Base-by-base conservation (phyloP, 2,329 filamentous ascomycete species). In the Epichloe uncinata region DNA sequence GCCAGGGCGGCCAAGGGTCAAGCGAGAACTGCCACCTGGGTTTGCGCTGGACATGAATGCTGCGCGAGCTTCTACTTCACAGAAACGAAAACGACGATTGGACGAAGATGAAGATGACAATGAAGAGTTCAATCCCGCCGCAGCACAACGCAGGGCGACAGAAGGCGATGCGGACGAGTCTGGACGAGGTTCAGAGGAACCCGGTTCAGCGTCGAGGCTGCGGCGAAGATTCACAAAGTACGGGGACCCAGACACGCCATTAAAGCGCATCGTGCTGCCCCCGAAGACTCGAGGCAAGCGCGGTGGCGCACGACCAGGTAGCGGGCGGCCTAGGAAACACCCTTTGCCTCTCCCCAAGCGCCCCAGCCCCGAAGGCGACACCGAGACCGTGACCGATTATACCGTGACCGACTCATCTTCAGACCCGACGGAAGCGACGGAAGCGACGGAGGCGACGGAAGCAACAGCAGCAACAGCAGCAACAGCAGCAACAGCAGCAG, bases 301-400 rank as follows among this genome's bases (percentile, higher is more conserved):
- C 40, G 66, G 66, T 34, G 66, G 66, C 7, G 66, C 66, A 34
- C 60, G 66, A 43, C 66, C 66, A 5, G 66, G 66, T 11, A 68
- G 66, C 50, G 66, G 66, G 30, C 60, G 66, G 43, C 66, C 66
- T 59, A 65, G 66, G 57, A 68, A 68, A 56, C 64, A 68, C 38
- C 65, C 63, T 34, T 61, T 61, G 30, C 55, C 54, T 33, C 42
- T 43, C 12, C 48, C 53, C 22, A 53, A 55, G 34, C 38, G 26
- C 26, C 26, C 26, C 0, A 30, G 8, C 26, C 8, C 26, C 26
- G 26, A 7, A 30, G 26, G 26, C 26, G 26, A 30, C 26, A 30
- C 26, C 8, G 26, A 30, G 8, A 30, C 26, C 26, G 26, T 30
- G 26, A 30, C 26, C 1, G 26, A 30, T 30, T 30, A 30, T 4